These are phyloP conservation scores for Fraxinus paxiana DNA, from an alignment of 305 asterid genomes.

Conservation along the genomic window DNA sequence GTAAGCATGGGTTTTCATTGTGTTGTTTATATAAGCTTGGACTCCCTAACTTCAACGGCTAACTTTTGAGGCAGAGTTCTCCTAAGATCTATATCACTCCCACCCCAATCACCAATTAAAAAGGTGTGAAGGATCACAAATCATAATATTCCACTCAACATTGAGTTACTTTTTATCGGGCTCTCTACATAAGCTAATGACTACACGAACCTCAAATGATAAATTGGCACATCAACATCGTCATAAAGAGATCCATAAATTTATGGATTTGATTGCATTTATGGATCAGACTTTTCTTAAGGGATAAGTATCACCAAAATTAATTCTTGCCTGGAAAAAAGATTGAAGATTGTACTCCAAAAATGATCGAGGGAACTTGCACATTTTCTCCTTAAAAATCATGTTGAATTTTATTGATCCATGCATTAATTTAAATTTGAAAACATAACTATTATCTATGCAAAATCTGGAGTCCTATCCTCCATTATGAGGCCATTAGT, in stretches of 20 bases:
- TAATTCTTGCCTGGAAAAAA: neutral
- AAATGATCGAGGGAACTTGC: neutral
- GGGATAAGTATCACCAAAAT: neutral
- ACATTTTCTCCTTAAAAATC: neutral
- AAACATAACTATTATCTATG: neutral
- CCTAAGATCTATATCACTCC: no score
- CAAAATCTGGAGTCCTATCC: neutral
- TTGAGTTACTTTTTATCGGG: neutral
- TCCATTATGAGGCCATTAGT: neutral
- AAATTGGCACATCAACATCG: neutral
- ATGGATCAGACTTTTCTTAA: neutral
- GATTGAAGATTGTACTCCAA: neutral
- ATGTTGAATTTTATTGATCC: neutral
- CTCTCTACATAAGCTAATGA: neutral
- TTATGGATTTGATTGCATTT: neutral
- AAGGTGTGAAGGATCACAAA: neutral
- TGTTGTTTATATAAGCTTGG: no score
- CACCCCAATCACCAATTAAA: neutral
- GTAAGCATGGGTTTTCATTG: no score
- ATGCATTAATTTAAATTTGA: neutral
- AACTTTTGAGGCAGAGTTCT: no score
- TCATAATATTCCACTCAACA: neutral
- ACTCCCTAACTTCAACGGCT: no score
- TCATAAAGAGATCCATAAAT: neutral
- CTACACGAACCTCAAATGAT: neutral